phyloP scores from a whole-genome alignment of 768 basidiomycete species.

The Suillus ampliporus region DNA sequence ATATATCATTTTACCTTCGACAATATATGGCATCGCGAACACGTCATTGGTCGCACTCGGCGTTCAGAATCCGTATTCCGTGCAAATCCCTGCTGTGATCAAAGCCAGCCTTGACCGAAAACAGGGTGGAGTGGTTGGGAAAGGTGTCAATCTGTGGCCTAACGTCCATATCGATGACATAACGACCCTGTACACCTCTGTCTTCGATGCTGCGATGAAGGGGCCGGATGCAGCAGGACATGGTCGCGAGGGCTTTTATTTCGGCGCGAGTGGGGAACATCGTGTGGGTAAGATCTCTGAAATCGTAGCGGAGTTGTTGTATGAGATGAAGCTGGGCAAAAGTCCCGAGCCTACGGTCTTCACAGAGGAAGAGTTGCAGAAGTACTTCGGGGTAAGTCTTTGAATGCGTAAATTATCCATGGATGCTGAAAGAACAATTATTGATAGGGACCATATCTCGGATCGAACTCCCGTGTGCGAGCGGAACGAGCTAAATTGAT shows the following conservation, averaged over 20 bases:
- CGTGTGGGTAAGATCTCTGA: slow-evolving; percentile 47
- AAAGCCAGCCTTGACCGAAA: slow-evolving; percentile 50
- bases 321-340: slow-evolving; percentile 39
- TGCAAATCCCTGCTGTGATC: slow-evolving; percentile 57
- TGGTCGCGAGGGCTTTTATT: slow-evolving; percentile 59
- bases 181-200: slow-evolving; percentile 47
- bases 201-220: slow-evolving; percentile 45
- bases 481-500: slow-evolving; percentile 27
- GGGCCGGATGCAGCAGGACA: slow-evolving; percentile 36
- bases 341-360: slow-evolving; percentile 49
- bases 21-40: slow-evolving; percentile 62
- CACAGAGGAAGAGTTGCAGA: slow-evolving; percentile 30
- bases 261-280: slow-evolving; percentile 57
- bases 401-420: not conserved
- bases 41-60: slow-evolving; percentile 54
- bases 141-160: slow-evolving; percentile 65
- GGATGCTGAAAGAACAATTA: not conserved
- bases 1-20: slow-evolving; percentile 57
- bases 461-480: slow-evolving; percentile 25
- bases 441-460: slow-evolving; percentile 23
- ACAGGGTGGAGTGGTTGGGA: slow-evolving; percentile 58
- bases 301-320: slow-evolving; percentile 45
- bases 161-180: slow-evolving; percentile 61
- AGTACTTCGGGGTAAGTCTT: slow-evolving; percentile 23
- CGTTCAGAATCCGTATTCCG: slow-evolving; percentile 57